Base-by-base conservation (phyloP, 257 asterid species). In the Nicotiana noctiflora region DNA sequence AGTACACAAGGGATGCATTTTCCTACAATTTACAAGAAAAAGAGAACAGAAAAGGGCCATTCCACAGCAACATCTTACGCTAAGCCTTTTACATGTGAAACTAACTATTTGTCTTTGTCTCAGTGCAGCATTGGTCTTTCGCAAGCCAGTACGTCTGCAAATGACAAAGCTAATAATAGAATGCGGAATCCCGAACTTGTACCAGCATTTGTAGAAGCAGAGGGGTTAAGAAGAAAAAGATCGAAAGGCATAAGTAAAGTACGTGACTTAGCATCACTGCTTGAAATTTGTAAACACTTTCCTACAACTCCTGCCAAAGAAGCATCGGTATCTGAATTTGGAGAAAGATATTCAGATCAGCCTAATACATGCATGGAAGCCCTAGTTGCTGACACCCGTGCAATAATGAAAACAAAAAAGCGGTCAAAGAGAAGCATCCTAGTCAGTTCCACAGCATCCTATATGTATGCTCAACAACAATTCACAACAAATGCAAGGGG, bases 21-120 rank as follows among this genome's bases (percentile, higher is more conserved):
- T 85, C 95, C 97, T 56, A 67, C 80, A 64, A 92, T 84, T 66
- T 88, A 52, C 78, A 91, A 91, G 91, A 95, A 89, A 82, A 92
- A 81, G 89, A 92, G 97, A 87, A 90, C 89, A 5, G 90, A 86
- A 84, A 89, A 87, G 86, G 80, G 79, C 49, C 82, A 84, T 13
- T 78, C 59, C 82, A 65, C 86, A 53, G 88, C 81, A 63, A 57
- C 86, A 64, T 85, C 90, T 82, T 81, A 83, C 86, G 72, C 44
- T 60, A 83, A 79, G 44, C 76, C 61, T 19, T 81, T 82, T 76
- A 23, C 85, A 59, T 49, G 90, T 63, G 80, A 83, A 40, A 49
- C 87, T 63, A 77, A 65, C 84, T 85, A 63, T 81, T 80, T 82
- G 80, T 80, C 77, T 79, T 75, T 49, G 77, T 27, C 81, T 62